Conservation (phyloP, 768 basidiomycete species). For the Amanita subjunquillea region DNA sequence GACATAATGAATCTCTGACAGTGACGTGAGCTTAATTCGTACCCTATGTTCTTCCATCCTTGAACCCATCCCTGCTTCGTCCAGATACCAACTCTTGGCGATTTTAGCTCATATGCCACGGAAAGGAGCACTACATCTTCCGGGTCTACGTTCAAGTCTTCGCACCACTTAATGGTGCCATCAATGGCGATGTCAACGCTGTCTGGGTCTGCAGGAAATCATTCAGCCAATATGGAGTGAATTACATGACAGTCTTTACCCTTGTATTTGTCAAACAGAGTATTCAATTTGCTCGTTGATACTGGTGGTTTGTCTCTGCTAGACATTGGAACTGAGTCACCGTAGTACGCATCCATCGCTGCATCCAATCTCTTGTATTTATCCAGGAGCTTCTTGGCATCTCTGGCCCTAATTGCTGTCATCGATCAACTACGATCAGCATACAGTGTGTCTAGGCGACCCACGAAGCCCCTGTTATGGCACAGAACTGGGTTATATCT, state of each 20-base stretch:
- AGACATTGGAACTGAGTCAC: slow-evolving; percentile 27
- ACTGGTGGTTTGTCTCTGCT: slow-evolving; percentile 20
- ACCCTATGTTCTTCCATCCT: slow-evolving; percentile 73
- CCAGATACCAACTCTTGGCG: slow-evolving; percentile 67
- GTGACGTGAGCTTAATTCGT: not conserved
- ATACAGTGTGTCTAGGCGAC: slow-evolving; percentile 17
- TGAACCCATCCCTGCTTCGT: slow-evolving; percentile 62
- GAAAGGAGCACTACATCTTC: slow-evolving; percentile 79
- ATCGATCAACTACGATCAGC: slow-evolving; percentile 19
- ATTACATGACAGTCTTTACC: slow-evolving; percentile 25
- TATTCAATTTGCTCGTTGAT: slow-evolving; percentile 42
- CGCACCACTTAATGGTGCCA: slow-evolving; percentile 71
- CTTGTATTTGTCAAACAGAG: slow-evolving; percentile 61
- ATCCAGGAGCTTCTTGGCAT: slow-evolving; percentile 61
- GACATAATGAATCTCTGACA: not conserved
- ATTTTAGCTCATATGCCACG: slow-evolving; percentile 74
- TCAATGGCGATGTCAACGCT: slow-evolving; percentile 61
- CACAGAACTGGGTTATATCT: slow-evolving; percentile 47
- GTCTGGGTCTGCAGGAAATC: slow-evolving; percentile 34
- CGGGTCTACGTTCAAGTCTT: slow-evolving; percentile 58
- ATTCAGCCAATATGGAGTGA: not conserved
- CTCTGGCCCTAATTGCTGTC: slow-evolving; percentile 28
- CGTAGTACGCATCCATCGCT: slow-evolving; percentile 69
- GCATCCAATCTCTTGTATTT: slow-evolving; percentile 59
- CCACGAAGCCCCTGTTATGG: slow-evolving; percentile 63